Evolutionary conservation across 2,329 filamentous ascomycete genomes (phyloP).

Genomic region (Botrytis aclada): DNA sequence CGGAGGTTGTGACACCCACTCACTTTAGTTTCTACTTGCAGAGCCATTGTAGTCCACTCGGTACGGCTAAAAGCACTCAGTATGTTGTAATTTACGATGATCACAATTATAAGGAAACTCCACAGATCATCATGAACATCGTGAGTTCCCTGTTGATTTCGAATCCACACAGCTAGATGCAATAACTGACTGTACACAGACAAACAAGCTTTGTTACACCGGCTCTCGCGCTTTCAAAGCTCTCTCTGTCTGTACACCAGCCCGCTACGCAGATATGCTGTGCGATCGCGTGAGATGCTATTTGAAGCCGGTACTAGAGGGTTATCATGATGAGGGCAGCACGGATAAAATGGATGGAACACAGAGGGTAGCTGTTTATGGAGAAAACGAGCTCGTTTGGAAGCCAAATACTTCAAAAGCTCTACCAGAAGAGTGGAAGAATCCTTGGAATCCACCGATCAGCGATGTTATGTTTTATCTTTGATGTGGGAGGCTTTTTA

Average conservation of each 20-base stretch:
- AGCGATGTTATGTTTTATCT: slow-evolving; percentile 2
- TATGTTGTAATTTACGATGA: not conserved
- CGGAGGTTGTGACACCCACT: not conserved
- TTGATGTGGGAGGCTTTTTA: not conserved
- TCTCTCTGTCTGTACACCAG: slow-evolving; percentile 79
- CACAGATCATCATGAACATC: not conserved
- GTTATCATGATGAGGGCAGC: not conserved
- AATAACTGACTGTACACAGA: slow-evolving; percentile 48
- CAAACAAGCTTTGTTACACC: slow-evolving; percentile 74
- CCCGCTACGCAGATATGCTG: slow-evolving; percentile 84
- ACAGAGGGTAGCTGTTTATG: not conserved
- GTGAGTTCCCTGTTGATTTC: not conserved
- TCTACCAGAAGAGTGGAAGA: not conserved
- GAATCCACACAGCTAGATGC: not conserved
- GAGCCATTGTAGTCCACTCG: not conserved
- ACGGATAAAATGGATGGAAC: not conserved
- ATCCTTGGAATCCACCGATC: slow-evolving; percentile 1
- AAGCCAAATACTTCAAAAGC: not conserved
- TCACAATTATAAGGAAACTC: slow-evolving; percentile 62
- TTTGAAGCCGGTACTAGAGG: slow-evolving; percentile 42
- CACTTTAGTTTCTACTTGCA: slow-evolving; percentile 10
- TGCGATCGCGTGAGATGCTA: slow-evolving; percentile 74
- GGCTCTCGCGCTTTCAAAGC: slow-evolving; percentile 81
- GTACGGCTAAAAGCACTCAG: slow-evolving; percentile 12
- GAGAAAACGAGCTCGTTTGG: not conserved